phyloP scores from a whole-genome alignment of 202 grass and related monocot species.

The Carex arenaria region DNA sequence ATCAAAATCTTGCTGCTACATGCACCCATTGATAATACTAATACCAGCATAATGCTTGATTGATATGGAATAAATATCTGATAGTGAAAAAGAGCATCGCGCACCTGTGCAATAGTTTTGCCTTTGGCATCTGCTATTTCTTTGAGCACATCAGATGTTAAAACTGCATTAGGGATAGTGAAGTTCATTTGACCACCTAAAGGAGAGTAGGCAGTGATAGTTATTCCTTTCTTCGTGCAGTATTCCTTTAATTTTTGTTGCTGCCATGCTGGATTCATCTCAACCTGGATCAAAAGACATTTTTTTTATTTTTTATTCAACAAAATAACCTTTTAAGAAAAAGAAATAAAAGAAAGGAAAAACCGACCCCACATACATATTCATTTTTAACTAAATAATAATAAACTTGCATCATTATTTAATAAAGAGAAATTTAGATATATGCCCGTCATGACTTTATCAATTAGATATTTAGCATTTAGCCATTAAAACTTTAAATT shows the following conservation, averaged over 20 bases:
- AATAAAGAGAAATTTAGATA: no score
- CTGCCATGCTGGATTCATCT: constrained; percentile 61
- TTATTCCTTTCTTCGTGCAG: constrained; percentile 40
- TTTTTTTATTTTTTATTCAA: background rate
- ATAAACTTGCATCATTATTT: background rate
- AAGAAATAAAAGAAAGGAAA: background rate
- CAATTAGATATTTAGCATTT: no score
- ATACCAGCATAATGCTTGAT: background rate
- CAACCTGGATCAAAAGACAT: constrained; percentile 9
- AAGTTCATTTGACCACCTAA: constrained; percentile 38
- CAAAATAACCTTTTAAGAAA: background rate
- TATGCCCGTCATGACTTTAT: no score
- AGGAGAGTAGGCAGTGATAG: constrained; percentile 42
- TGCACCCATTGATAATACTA: background rate
- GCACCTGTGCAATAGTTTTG: constrained; percentile 58
- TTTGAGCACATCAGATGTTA: constrained; percentile 44
- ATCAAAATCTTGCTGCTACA: background rate
- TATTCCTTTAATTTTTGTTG: constrained; percentile 37
- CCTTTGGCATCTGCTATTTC: constrained; percentile 44
- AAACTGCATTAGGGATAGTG: constrained; percentile 17
- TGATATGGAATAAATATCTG: background rate
- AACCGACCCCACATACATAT: no score
- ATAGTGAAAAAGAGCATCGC: constrained; percentile 6
- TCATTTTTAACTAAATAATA: background rate
- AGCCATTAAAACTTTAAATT: no score